Evolutionary conservation across 1,284 basidiomycete genomes (phyloP).

Genomic region (Malassezia pachydermatis): DNA sequence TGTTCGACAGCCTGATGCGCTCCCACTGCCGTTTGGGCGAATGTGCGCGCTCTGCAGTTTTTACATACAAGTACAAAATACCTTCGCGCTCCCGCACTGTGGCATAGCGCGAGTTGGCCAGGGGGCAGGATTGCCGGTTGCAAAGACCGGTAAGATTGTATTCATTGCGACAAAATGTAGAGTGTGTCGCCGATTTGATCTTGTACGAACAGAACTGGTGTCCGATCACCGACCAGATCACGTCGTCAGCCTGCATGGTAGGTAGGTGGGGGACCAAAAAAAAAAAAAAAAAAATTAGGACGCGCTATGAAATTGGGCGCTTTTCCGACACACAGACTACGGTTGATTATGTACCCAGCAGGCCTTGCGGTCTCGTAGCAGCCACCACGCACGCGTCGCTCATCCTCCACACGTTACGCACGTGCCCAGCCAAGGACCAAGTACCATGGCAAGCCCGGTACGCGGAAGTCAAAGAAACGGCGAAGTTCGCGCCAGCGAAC

Average conservation of each 20-base stretch:
- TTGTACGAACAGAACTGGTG: conserved; percentile 47
- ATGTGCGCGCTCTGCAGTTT: conserved; percentile 94
- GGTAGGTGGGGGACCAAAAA: too few relatives aligned
- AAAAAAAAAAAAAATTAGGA: conserved; percentile 2
- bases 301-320: too few relatives aligned
- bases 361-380: too few relatives aligned
- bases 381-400: too few relatives aligned
- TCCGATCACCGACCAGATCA: conserved; percentile 45
- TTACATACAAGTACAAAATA: conserved; percentile 86
- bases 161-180: conserved; percentile 92
- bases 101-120: conserved; percentile 92
- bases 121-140: conserved; percentile 85
- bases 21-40: conserved; percentile 96
- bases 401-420: background rate
- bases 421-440: conserved; percentile 17
- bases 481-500: conserved; percentile 27
- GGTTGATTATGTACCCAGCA: too few relatives aligned
- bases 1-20: conserved; percentile 78
- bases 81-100: conserved; percentile 94
- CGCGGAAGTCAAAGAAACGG: conserved; percentile 17
- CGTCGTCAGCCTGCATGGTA: conserved; percentile 45
- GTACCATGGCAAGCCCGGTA: conserved; percentile 21
- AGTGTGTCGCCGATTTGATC: conserved; percentile 41
- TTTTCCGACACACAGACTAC: too few relatives aligned
- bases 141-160: conserved; percentile 98